Base-by-base conservation (phyloP, 306 rosid genomes). In the Castanopsis chinensis region DNA sequence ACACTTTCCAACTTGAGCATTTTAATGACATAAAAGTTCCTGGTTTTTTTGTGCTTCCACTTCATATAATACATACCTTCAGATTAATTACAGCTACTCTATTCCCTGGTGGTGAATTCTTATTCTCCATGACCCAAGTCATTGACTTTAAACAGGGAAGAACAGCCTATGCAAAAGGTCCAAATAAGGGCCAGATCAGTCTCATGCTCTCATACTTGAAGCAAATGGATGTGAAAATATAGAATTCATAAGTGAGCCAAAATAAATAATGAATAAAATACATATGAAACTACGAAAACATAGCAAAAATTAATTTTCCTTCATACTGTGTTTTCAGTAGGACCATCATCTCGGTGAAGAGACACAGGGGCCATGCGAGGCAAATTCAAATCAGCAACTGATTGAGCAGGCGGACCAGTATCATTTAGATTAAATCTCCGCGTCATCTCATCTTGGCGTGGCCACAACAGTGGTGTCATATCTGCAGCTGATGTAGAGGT, bases 91-190 rank as follows among this genome's bases (percentile, higher is more conserved):
- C 94, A 80, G 97, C 98, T 51, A 92, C 92, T 88, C 87, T 89
- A 74, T 86, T 92, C 80, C 92, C 96, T 3, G 91, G 92, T 75
- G 87, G 65, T 73, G 96, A 90, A 85, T 85, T 92, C 85, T 92
- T 94, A 82, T 88, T 92, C 92, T 94, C 98, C 98, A 94, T 94
- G 63, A 90, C 96, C 98, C 98, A 94, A 58, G 97, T 94, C 98
- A 94, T 94, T 79, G 98, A 92, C 88, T 94, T 94, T 64, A 90
- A 86, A 82, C 92, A 91, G 54, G 97, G 98, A 79, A 94, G 98
- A 86, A 89, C 91, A 75, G 83, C 90, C 98, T 94, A 73, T 35
- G 69, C 49, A 73, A 64, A 82, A 84, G 71, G 68, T n/a, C 15
- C 75, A 21, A 43, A 18, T 25, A 55, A 69, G 52, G 49, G 55